phyloP scores from a whole-genome alignment of 108 stramenopile genomes.

The Skeletonema tropicum region DNA sequence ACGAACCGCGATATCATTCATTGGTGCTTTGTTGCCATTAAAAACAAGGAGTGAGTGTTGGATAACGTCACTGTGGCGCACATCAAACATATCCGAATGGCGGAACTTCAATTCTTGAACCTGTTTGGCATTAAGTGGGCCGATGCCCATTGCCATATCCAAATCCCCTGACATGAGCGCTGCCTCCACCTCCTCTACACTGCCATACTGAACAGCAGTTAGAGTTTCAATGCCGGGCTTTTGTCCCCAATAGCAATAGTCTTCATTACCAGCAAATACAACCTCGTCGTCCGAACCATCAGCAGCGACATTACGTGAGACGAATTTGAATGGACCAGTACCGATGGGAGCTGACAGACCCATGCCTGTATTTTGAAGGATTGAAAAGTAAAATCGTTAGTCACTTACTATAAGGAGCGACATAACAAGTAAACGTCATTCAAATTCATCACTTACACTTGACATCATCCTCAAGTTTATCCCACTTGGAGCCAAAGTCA shows the following conservation, averaged over 20 bases:
- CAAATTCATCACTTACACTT: conserved; percentile 15
- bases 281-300: conserved; percentile 49
- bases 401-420: no score
- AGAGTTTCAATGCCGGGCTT: conserved; percentile 54
- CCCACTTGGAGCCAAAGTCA: conserved; percentile 47
- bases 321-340: conserved; percentile 65
- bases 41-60: conserved; percentile 62
- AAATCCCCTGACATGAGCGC: conserved; percentile 55
- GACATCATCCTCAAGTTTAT: conserved; percentile 41
- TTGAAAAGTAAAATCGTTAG: no score
- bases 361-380: conserved; percentile 11
- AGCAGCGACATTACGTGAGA: conserved; percentile 19
- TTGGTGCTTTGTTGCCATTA: conserved; percentile 54
- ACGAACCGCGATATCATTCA: conserved; percentile 56
- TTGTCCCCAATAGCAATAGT: conserved; percentile 70
- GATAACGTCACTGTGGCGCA: conserved; percentile 50
- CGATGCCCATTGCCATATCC: conserved; percentile 37
- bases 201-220: conserved; percentile 41
- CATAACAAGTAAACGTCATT: no score
- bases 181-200: conserved; percentile 44
- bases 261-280: conserved; percentile 43
- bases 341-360: conserved; percentile 58
- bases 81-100: conserved; percentile 45
- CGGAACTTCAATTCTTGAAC: conserved; percentile 45
- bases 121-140: conserved; percentile 51